Evolutionary conservation across 1,139 yeast genomes (phyloP).

Genomic region (Nakaseomyces glabratus): DNA sequence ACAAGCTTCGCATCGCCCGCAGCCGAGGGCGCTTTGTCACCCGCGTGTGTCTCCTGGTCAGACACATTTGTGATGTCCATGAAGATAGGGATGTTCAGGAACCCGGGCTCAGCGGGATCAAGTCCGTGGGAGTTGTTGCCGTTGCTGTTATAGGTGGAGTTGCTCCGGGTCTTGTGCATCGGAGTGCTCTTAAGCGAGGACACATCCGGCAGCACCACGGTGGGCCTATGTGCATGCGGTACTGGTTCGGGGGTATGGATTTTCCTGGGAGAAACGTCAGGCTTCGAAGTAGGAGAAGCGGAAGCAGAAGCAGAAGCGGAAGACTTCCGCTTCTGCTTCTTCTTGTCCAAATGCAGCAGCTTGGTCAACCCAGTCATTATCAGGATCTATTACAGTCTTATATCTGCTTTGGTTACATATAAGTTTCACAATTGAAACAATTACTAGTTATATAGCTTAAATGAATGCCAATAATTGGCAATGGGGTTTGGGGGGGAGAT

Average conservation of each 20-base stretch:
- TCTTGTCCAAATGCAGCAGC: conserved; percentile 4
- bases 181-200: background rate
- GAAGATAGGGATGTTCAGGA: conserved; percentile 6
- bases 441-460: no score
- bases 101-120: conserved; percentile 6
- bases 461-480: no score
- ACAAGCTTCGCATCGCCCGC: background rate
- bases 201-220: conserved; percentile 4
- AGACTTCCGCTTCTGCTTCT: conserved; percentile 4
- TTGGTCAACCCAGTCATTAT: no score
- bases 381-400: no score
- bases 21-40: no score
- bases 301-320: background rate
- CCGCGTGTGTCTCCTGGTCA: no score
- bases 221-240: conserved; percentile 1
- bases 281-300: no score
- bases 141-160: conserved; percentile 2
- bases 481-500: no score
- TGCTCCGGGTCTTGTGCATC: background rate
- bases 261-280: no score
- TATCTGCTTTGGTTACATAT: no score
- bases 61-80: conserved; percentile 3
- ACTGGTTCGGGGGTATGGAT: no score
- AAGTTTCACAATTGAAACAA: no score
- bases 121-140: conserved; percentile 4